Base-by-base conservation (phyloP, 208 protist genomes). In the Porcisia hertigi region DNA sequence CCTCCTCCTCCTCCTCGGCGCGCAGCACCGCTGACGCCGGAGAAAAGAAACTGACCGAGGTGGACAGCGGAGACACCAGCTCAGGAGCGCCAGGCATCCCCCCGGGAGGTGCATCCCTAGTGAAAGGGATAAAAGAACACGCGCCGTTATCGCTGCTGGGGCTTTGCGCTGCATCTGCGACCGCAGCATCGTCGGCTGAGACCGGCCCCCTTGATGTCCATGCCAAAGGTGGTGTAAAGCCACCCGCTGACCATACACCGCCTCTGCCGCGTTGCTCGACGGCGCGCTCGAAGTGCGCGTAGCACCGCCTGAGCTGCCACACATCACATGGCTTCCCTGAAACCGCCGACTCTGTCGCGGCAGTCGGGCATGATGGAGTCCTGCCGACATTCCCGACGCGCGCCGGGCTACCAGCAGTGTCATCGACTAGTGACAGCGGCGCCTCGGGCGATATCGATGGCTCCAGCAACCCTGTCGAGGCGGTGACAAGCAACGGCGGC, bases 1-100 rank as follows among this genome's bases (percentile, higher is more conserved):
- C 63, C 63, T 73, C 69, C 36, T 73, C 69, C 18, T 59, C 69
- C 47, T 71, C 39, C 69, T 73, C 69, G 30, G 43, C 52, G 34
- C 69, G 69, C 12, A 59, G 69, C 11, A 47, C 69, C 1, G 69
- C 55, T 5, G 39, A 43, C 49, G 47, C 49, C 1, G 69, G 9
- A 12, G 69, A 55, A 34, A 60, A 73, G 1, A 52, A 25, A 11
- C 30, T 20, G 54, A 39, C 1, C 39, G 54, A 55, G 11, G 69
- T 36, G 5, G 41, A 11, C 34, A n/a, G 54, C 49, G 69, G 69
- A n/a, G 36, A 60, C 9, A 25, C 9, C 36, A 23, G 18, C 52
- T 11, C 2, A 52, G 18, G 4, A n/a, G 36, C 1, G 25, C n/a
- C 23, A 45, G 39, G 34, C 6, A 18, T 67, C 9, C 25, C 11